A percentile compares a stretch with the other conserved stretches of the same genome.
These are phyloP conservation scores for Cornus controversa DNA, from an alignment of 148 eudicot species.

Conservation along the genomic window DNA sequence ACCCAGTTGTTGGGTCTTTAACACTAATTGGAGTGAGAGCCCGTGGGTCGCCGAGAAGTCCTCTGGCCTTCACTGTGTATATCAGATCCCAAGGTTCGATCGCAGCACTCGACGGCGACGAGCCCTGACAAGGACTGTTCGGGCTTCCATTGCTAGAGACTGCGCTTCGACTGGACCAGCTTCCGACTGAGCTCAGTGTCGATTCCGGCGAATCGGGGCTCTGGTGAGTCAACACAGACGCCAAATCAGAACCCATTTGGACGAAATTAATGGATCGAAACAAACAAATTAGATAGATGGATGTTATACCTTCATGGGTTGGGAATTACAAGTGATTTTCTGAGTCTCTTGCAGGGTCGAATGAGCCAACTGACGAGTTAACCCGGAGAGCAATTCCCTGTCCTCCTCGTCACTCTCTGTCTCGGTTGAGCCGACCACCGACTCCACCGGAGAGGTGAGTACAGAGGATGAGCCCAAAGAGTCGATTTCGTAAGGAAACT, in stretches of 20 bases:
- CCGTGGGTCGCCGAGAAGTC: constrained; percentile 9
- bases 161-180: constrained; percentile 34
- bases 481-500: constrained; percentile 19
- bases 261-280: not conserved
- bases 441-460: constrained; percentile 37
- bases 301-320: constrained; percentile 22
- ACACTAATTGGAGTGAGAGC: constrained; percentile 5
- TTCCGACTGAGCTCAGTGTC: constrained; percentile 39
- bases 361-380: constrained; percentile 45
- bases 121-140: constrained; percentile 39
- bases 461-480: constrained; percentile 15
- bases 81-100: constrained; percentile 50
- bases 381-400: constrained; percentile 36
- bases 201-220: constrained; percentile 65
- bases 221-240: constrained; percentile 24
- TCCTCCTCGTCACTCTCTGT: constrained; percentile 40
- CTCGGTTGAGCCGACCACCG: constrained; percentile 40
- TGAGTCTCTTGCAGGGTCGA: constrained; percentile 32
- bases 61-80: constrained; percentile 33
- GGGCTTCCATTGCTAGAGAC: constrained; percentile 38
- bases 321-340: too few relatives aligned
- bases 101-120: constrained; percentile 33
- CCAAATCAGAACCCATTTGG: not conserved
- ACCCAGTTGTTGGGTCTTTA: not conserved
- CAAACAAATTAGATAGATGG: not conserved